A percentile compares a stretch with the other conserved stretches of the same genome.
Evolutionary conservation across 306 rosid species (phyloP).

Genomic region (Quercus engelmannii): DNA sequence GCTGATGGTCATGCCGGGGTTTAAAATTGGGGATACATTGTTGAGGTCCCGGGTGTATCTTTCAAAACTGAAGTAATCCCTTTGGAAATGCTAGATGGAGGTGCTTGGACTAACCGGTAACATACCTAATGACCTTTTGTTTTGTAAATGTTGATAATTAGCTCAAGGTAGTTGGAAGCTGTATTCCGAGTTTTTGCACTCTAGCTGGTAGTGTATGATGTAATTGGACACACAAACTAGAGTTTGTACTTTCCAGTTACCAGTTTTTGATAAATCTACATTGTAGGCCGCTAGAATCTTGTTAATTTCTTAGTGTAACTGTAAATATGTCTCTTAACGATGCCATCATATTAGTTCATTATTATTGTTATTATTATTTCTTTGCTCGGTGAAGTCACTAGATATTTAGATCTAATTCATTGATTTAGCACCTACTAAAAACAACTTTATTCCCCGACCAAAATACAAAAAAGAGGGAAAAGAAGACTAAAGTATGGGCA

Average conservation of each 20-base stretch:
- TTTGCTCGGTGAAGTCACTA: not conserved
- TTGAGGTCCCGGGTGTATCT: constrained; percentile 70
- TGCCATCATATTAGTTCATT: not conserved
- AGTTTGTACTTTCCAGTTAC: constrained; percentile 26
- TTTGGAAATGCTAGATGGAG: constrained; percentile 25
- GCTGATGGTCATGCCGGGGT: constrained; percentile 86
- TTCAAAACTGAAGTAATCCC: constrained; percentile 17
- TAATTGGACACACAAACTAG: not conserved
- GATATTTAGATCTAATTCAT: not conserved
- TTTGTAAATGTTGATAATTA: constrained; percentile 23
- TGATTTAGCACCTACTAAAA: too few relatives aligned
- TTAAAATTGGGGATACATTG: constrained; percentile 45
- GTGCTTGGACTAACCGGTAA: constrained; percentile 31
- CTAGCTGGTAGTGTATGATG: constrained; percentile 25
- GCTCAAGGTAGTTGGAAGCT: not conserved
- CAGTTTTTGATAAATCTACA: constrained; percentile 18
- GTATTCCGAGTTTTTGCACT: constrained; percentile 17
- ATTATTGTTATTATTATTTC: not conserved
- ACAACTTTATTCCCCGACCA: too few relatives aligned
- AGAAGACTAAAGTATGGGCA: too few relatives aligned
- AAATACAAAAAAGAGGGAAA: too few relatives aligned
- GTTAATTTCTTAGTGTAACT: constrained; percentile 19
- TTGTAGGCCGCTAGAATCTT: constrained; percentile 8
- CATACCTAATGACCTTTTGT: constrained; percentile 28
- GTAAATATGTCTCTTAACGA: constrained; percentile 17